Base-by-base conservation (phyloP, 306 rosid genomes). In the Alnus rubra region DNA sequence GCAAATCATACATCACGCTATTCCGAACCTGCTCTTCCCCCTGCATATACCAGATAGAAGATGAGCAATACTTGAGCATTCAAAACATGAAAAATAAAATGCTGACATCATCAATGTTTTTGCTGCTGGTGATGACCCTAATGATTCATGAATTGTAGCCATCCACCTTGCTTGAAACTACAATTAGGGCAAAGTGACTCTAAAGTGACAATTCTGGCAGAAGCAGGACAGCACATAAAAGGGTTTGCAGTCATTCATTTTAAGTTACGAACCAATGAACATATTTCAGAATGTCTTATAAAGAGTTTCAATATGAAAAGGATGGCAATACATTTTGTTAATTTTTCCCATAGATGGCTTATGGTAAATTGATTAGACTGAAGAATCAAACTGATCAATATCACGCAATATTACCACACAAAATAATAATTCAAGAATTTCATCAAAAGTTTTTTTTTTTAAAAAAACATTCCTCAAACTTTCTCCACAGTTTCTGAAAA, bases 1-100 rank as follows among this genome's bases (percentile, higher is more conserved):
- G 96, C 87, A 95, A 84, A 86, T 92, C 93, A 76, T 84, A 84
- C 97, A 92, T 92, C 86, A 73, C 52, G 16, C 96, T 90, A 78
- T 95, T 95, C 74, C 98, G 89, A 59, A 70, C 75, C 74, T 80
- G 85, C 84, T 95, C 98, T 84, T 88, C 98, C 50, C 71, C 92
- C 98, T 95, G 92, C 90, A 84, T 59, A 80, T 31, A 71, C 82
- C 82, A 80, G 71, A 68, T 74, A 54, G 54, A 81, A 63, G 60
- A 81, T 84, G n/a, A 50, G 67, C 76, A 69, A 9, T 48, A 30
- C 12, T 69, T 80, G 37, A 85, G 80, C 81, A 77, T 78, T 49
- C 33, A 73, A 52, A 44, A 53, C 31, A 54, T 18, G 4, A 79
- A 49, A 83, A 78, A 67, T 30, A 69, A 71, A 53, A 63, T 30